A percentile compares a stretch with the other conserved stretches of the same genome.
Conservation (phyloP, 441 rosid species). For the Populus hybrid region DNA sequence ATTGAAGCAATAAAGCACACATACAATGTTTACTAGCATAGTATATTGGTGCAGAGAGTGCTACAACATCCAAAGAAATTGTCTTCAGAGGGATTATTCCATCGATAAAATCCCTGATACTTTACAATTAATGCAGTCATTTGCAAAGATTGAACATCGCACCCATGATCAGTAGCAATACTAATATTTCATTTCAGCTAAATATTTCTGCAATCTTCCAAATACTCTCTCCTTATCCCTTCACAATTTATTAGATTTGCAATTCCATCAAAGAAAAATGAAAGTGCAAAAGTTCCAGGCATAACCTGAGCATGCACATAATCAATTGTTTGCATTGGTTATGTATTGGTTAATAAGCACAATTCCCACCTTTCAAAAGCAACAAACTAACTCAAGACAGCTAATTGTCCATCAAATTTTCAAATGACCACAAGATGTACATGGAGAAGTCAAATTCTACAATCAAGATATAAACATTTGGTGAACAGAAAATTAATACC, state of each 20-base stretch:
- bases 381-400: background rate
- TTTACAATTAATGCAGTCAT: background rate
- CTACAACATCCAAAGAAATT: background rate
- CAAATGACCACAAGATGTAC: background rate
- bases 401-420: background rate
- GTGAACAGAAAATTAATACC: constrained; percentile 30
- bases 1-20: background rate
- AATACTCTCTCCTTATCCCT: background rate
- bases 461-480: background rate
- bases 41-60: background rate
- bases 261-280: background rate
- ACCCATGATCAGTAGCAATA: background rate
- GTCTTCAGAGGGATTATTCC: background rate
- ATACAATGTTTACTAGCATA: background rate
- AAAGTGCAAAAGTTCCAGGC: background rate
- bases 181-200: background rate
- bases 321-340: background rate
- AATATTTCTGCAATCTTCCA: background rate
- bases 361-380: background rate
- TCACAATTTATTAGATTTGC: background rate
- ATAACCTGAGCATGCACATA: background rate
- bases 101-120: constrained; percentile 1
- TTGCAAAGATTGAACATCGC: background rate
- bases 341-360: background rate
- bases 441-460: background rate